Evolutionary conservation across 164 flowering plant genomes (phyloP).

Genomic region (Sedum album): DNA sequence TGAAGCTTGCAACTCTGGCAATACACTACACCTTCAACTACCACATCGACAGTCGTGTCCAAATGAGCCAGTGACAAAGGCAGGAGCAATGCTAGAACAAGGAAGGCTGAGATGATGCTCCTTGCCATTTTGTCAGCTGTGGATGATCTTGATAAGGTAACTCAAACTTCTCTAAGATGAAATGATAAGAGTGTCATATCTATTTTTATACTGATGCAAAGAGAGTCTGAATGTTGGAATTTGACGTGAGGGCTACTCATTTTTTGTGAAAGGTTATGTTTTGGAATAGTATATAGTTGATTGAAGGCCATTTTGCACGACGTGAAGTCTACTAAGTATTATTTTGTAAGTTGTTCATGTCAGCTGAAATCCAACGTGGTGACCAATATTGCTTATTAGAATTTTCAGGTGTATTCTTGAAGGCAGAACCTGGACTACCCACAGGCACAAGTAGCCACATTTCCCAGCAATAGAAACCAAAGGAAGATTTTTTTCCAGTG

Average conservation of each 20-base stretch:
- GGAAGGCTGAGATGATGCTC: slow-evolving; percentile 19
- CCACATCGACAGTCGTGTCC: slow-evolving; percentile 28
- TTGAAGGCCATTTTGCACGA: neutral
- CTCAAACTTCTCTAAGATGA: neutral
- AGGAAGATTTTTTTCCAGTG: too few relatives aligned
- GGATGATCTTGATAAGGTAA: neutral
- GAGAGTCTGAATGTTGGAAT: neutral
- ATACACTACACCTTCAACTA: slow-evolving; percentile 73
- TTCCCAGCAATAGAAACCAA: too few relatives aligned
- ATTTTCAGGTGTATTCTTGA: neutral
- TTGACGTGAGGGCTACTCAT: neutral
- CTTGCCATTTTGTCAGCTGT: slow-evolving; percentile 30
- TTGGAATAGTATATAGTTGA: neutral
- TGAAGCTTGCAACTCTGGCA: slow-evolving; percentile 62
- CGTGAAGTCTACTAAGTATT: neutral
- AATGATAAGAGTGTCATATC: neutral
- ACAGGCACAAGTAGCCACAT: too few relatives aligned
- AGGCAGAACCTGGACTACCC: neutral
- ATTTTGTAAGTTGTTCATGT: neutral
- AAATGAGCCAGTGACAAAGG: slow-evolving; percentile 15
- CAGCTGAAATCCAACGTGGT: neutral
- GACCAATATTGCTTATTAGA: neutral
- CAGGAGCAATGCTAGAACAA: slow-evolving; percentile 31
- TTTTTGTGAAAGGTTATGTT: neutral
- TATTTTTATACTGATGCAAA: neutral